phyloP scores from a whole-genome alignment of 225 moss, liverwort and hornwort genomes.

The Pleurozium schreberi region DNA sequence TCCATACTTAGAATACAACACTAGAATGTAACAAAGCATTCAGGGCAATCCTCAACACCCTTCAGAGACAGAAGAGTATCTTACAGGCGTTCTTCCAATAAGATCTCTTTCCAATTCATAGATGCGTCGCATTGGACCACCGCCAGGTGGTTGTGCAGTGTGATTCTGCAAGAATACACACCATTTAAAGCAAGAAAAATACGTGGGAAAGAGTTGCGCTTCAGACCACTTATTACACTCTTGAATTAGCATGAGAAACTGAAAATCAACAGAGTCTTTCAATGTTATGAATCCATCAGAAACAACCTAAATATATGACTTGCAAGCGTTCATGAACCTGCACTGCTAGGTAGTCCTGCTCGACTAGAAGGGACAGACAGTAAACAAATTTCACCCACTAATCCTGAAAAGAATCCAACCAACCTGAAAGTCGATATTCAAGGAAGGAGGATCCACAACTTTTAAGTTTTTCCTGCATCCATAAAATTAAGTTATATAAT shows the following conservation, averaged over 20 bases:
- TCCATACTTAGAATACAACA: not conserved
- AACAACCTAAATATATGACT: not conserved
- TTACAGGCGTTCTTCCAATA: constrained; percentile 32
- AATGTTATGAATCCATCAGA: not conserved
- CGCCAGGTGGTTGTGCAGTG: not conserved
- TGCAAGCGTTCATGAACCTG: not conserved
- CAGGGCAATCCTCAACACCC: not conserved
- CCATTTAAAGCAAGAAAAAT: not conserved
- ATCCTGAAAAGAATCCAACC: not conserved
- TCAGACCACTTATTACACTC: not conserved
- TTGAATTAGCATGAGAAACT: not conserved
- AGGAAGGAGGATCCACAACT: not conserved
- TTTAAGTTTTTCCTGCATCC: constrained; percentile 6
- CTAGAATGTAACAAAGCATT: not conserved
- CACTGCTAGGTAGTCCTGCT: not conserved
- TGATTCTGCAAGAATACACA: constrained; percentile 12
- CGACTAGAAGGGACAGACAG: not conserved
- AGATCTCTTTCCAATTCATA: not conserved
- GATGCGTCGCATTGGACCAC: not conserved
- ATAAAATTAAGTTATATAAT: not conserved
- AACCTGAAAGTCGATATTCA: constrained; percentile 1
- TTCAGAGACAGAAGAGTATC: not conserved
- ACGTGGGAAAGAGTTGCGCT: not conserved
- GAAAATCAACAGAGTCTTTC: not conserved
- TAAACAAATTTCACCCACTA: not conserved